phyloP scores from a whole-genome alignment of 2,329 filamentous ascomycete genomes.

The Verticillium nonalfalfae region DNA sequence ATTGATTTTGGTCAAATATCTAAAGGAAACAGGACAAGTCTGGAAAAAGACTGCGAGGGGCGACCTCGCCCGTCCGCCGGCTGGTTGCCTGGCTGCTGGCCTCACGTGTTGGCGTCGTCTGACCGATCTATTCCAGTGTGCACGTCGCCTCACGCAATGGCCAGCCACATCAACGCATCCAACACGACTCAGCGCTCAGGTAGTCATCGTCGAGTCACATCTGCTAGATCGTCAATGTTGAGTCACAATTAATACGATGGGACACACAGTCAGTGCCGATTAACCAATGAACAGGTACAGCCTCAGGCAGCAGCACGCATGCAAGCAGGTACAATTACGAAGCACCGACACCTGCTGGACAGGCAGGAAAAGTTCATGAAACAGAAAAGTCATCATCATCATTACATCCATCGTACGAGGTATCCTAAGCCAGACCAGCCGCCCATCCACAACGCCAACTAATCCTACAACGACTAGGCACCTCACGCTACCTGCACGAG shows the following conservation, averaged over 20 bases:
- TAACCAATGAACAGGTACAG: neutral
- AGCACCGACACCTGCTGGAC: neutral
- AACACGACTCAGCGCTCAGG: no score
- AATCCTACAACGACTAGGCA: constrained; percentile 36
- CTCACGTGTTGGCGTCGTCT: no score
- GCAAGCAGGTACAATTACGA: neutral
- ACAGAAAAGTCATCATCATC: neutral
- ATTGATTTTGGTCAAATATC: no score
- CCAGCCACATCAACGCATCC: no score
- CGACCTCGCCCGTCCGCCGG: no score
- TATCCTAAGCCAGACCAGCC: neutral
- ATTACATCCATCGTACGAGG: neutral
- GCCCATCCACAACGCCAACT: neutral
- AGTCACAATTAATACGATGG: neutral
- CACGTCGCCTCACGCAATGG: no score
- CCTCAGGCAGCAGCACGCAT: neutral
- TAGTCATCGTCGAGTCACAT: no score
- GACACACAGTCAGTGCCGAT: neutral
- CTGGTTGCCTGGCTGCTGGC: no score
- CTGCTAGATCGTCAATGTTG: neutral
- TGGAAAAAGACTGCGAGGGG: no score
- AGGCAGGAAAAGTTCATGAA: neutral
- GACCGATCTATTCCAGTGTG: no score
- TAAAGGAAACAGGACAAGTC: no score
- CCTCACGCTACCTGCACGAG: constrained; percentile 48